Base-by-base conservation (phyloP, 176 grass and related monocot genomes). In the Secale cereale region DNA sequence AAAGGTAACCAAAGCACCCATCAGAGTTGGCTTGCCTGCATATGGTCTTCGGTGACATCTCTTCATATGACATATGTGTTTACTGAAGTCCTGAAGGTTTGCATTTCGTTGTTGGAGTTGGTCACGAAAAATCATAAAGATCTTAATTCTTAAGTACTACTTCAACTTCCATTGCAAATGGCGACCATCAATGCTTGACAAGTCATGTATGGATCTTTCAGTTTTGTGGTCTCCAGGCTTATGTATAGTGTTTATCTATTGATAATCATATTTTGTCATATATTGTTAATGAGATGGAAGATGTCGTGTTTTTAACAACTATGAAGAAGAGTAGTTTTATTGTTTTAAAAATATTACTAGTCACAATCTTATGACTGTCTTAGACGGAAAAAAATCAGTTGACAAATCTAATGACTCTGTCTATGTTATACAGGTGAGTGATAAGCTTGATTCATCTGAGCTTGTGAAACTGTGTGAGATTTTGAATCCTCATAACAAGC, bases 401-500 rank as follows among this genome's bases (percentile, higher is more conserved):
- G 19, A 56, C 2, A 56, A 56, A 56, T 56, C 16, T 10, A 39
- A 16, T 79, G 31, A 89, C 29, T 5, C 31, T 48, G 1, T 20
- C 11, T 86, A 22, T 19, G 17, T 20, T 56, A 56, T 56, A 56
- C 63, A 94, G 92, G 92, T 91, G 50, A 94, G 92, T 54, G 77
- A 91, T 72, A 91, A 91, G 40, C 76, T 94, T 28, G 84, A 94
- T 60, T 86, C 87, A 26, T 73, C 65, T 19, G 92, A 91, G 83
- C 76, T 94, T 2, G 81, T 91, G 71, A 89, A 84, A 79, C 52
- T 91, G 10, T 83, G 81, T 27, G 87, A 94, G 41, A 91, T 84
- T 36, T 61, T 94, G 74, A 94, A 94, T 74, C 92, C 92, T n/a
- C 75, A 69, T 23, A 91, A 89, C 61, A 94, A 89, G 68, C 84